Evolutionary conservation across 257 asterid genomes (phyloP), one percentile per base, ranked within the genome.

Genomic region (Jaltomata sinuosa): DNA sequence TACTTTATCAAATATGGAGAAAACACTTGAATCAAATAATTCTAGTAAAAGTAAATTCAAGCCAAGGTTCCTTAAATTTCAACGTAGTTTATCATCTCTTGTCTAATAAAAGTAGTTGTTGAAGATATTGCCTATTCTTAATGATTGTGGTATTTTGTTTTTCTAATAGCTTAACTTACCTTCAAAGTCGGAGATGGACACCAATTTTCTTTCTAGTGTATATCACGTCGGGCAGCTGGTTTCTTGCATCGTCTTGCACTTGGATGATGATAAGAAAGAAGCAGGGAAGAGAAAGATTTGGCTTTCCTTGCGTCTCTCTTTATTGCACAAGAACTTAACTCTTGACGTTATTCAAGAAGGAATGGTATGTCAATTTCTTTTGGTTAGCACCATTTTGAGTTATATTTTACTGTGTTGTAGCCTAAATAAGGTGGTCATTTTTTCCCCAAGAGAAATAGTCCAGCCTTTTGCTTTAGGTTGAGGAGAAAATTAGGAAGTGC

Each of bases 311-410:
- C 94, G 94, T 25, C 97, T 95, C 40, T 89, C 98, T 67, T 83
- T 89, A 84, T 89, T 95, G 89, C 94, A 94, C 87, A 95, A 91
- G 87, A 92, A 93, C 86, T 88, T 94, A 61, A 90, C 94, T 45
- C 78, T 92, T 84, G 98, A 97, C 87, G 85, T 90, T 87, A 88
- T 95, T 89, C 99, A 97, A 85, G 98, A 95, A 87, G 98, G 98
- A 91, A 97, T 95, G 98, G 99, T 97, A 90, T 80, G 94, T 65
- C 69, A 14, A 86, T 87, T 85, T 32, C 71, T 77, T 59, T 50
- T 32, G 42, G 67, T 47, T 71, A 54, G 16, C 65, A 77, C 62
- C 67, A 32, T 79, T 83, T 59, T 55, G 22, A 42, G 11, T 25
- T 18, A 77, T 36, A 11, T 52, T 67, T 36, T 65, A 49, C 3